A percentile compares a stretch with the other conserved stretches of the same genome.
phyloP scores from a whole-genome alignment of 2,329 filamentous ascomycete species.

The Coleophoma eucalyptorum region DNA sequence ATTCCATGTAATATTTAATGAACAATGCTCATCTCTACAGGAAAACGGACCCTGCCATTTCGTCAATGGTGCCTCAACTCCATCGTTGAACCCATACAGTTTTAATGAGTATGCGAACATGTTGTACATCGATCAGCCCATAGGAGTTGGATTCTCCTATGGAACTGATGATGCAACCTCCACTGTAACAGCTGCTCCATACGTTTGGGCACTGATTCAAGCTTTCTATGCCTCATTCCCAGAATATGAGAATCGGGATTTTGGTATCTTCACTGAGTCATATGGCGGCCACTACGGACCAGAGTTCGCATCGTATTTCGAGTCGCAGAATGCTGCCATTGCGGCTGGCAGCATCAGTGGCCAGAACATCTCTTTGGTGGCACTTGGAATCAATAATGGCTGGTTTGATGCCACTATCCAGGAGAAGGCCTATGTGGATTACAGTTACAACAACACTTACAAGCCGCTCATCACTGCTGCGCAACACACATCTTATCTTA shows the following conservation, averaged over 20 bases:
- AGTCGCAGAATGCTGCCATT: conserved; percentile 53
- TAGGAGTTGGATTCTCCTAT: conserved; percentile 38
- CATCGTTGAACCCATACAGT: conserved; percentile 35
- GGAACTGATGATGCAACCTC: conserved; percentile 36
- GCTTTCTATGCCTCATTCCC: conserved; percentile 62
- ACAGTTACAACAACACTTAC: conserved; percentile 30
- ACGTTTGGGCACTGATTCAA: conserved; percentile 55
- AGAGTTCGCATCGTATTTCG: conserved; percentile 49
- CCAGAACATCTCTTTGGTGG: conserved; percentile 27
- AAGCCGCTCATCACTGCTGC: conserved; percentile 32
- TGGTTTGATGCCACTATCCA: conserved; percentile 54
- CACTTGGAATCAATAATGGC: conserved; percentile 30
- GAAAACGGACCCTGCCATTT: conserved; percentile 40
- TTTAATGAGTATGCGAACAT: conserved; percentile 35
- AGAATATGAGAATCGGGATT: conserved; percentile 54
- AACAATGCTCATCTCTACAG: conserved; percentile 12
- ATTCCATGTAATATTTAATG: conserved; percentile 3
- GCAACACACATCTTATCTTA: conserved; percentile 25
- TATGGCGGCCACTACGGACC: conserved; percentile 59
- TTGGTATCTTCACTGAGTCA: conserved; percentile 46
- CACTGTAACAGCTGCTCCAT: conserved; percentile 41
- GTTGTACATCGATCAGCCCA: conserved; percentile 35
- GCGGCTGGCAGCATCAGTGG: conserved; percentile 31
- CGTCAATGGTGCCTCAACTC: conserved; percentile 33
- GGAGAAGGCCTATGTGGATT: conserved; percentile 28